Evolutionary conservation across 306 rosid genomes (phyloP), one percentile per base, ranked within the genome.

Genomic region (Lupinus albus): DNA sequence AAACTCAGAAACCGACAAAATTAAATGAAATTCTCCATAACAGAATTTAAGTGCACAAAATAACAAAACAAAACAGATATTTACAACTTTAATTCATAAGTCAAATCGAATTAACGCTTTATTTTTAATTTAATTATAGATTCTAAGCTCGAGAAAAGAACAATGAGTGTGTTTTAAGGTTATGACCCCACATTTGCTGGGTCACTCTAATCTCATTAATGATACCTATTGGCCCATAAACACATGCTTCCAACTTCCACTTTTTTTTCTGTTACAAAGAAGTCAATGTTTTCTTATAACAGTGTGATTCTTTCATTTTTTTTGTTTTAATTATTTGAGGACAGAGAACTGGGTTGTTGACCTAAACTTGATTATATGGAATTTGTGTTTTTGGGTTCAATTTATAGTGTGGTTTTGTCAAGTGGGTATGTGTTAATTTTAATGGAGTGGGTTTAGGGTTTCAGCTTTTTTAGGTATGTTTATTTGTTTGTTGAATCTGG

Each of bases 91-190:
- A 18, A 18, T 35, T 18, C 8, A 4, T n/a, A 32, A 78, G 78
- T 72, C 78, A 66, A 78, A 59, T 49, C 13, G 32, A 21, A 52
- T 35, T 33, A 6, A 74, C 28, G 14, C 20, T 38, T 50, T 45
- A 39, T 42, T 70, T 73, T 7, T 38, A 7, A 10, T 39, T 39
- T 39, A 39, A 71, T 8, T 11, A 20, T 32, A 75, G 88, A 87
- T 69, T 65, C 84, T 76, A 63, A 70, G 74, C 77, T 85, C 83
- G 68, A 73, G 86, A 74, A 80, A 81, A 50, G 87, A 63, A 88
- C 81, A 87, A 86, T 85, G 98, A 92, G 96, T 89, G 88, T 76
- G 85, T 77, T 78, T 45, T 46, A 82, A 88, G 89, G 17, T 61
- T 81, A 67, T 33, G 93, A 73, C 89, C 96, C 96, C 91, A 84